Percentiles rank a stretch among this genome's conserved stretches.
Conservation (phyloP, 2,329 filamentous ascomycete species). For the Aspergillaceae sp. region DNA sequence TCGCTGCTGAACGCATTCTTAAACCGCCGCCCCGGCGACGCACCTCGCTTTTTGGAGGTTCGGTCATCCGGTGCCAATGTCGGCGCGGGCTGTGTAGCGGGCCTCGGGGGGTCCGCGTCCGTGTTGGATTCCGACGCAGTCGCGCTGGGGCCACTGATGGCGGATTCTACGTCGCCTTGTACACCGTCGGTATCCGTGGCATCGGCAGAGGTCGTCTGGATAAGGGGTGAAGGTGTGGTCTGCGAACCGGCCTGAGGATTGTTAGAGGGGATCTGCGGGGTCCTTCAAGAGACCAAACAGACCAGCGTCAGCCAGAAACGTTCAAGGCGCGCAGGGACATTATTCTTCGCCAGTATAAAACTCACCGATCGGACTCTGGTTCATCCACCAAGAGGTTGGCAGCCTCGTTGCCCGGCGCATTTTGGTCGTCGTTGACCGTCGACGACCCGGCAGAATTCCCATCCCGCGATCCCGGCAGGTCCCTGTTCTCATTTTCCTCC, state of each 20-base stretch:
- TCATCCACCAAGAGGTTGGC: conserved; percentile 27
- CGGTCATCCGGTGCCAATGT: conserved; percentile 28
- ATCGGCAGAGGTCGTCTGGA: conserved; percentile 48
- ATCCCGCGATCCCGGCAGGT: conserved; percentile 13
- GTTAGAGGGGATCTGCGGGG: conserved; percentile 45
- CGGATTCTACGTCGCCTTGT: conserved; percentile 18
- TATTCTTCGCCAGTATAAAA: conserved; percentile 1
- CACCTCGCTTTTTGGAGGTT: conserved; percentile 45
- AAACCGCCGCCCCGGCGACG: conserved; percentile 63
- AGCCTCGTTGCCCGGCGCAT: conserved; percentile 14
- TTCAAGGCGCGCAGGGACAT: too few relatives aligned
- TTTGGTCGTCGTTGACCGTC: conserved; percentile 14
- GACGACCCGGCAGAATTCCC: conserved; percentile 16
- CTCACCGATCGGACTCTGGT: conserved; percentile 35
- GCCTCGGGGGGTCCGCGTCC: conserved; percentile 26
- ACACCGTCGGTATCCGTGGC: conserved; percentile 27
- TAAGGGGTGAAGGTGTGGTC: conserved; percentile 59
- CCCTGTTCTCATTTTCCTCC: background rate
- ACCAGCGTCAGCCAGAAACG: conserved; percentile 7
- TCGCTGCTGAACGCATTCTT: conserved; percentile 60
- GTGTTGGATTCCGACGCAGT: conserved; percentile 36
- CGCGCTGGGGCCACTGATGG: conserved; percentile 20
- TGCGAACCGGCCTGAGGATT: conserved; percentile 60
- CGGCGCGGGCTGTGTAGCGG: conserved; percentile 19
- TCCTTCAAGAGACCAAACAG: conserved; percentile 17